phyloP scores from a whole-genome alignment of 768 basidiomycete species.

The Gloeopeniophorella convolvens region DNA sequence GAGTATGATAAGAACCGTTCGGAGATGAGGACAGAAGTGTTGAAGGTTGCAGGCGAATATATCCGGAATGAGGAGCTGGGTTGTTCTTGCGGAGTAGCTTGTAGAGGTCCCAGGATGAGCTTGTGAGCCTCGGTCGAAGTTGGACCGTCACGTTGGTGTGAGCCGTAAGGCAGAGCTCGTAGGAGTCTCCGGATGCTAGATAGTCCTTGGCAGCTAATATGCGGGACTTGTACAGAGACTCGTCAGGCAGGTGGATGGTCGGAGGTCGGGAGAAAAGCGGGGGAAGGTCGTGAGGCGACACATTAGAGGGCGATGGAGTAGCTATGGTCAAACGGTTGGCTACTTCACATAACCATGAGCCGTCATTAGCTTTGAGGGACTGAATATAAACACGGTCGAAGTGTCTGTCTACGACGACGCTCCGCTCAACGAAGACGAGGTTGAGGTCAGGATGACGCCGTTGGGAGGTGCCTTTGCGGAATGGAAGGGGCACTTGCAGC shows the following conservation, averaged over 20 bases:
- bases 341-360: conserved; percentile 52
- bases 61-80: conserved; percentile 86
- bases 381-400: conserved; percentile 53
- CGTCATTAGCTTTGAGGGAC: conserved; percentile 53
- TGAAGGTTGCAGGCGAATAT: conserved; percentile 68
- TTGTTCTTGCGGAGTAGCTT: conserved; percentile 66
- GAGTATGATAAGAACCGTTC: conserved; percentile 90
- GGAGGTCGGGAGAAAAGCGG: conserved; percentile 17
- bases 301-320: conserved; percentile 7
- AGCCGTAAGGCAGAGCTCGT: conserved; percentile 88
- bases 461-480: conserved; percentile 23
- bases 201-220: conserved; percentile 68
- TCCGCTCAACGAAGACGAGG: conserved; percentile 71
- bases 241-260: conserved; percentile 48
- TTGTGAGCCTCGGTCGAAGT: conserved; percentile 22
- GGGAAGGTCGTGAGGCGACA: neutral
- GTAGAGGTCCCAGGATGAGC: conserved; percentile 69
- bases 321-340: conserved; percentile 27
- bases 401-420: conserved; percentile 57
- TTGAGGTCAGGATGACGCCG: conserved; percentile 62
- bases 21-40: conserved; percentile 84
- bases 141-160: conserved; percentile 49
- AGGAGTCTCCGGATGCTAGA: conserved; percentile 80
- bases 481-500: conserved; percentile 39
- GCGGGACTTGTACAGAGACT: conserved; percentile 53